Percentiles rank a stretch among this genome's conserved stretches.
Conservation (phyloP, 805 yeast species). For the Lipomyces sp. region DNA sequence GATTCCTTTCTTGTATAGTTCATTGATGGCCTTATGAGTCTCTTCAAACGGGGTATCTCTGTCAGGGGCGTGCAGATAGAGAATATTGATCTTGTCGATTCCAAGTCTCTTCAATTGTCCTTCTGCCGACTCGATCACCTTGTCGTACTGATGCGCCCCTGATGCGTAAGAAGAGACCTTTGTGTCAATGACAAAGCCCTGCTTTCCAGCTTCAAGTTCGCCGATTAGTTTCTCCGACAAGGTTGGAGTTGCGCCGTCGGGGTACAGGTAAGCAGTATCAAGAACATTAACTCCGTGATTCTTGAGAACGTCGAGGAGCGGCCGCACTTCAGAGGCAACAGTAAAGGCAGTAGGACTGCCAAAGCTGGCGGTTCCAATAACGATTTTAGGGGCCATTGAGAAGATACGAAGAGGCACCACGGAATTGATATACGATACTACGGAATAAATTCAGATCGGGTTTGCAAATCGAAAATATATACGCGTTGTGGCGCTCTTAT, state of each 20-base stretch:
- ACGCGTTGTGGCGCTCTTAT: no score
- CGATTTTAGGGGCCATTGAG: no score
- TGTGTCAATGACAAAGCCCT: constrained; percentile 8
- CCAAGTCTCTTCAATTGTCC: constrained; percentile 11
- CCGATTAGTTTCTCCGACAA: constrained; percentile 9
- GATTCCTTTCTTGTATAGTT: constrained; percentile 32
- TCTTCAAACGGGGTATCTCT: constrained; percentile 31
- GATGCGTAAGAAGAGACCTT: constrained; percentile 2
- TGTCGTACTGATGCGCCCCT: constrained; percentile 12
- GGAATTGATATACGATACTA: no score
- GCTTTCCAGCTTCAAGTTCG: background rate
- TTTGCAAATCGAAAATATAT: no score
- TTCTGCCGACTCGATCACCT: constrained; percentile 7
- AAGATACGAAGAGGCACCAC: no score
- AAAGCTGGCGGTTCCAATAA: no score
- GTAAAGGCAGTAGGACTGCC: no score
- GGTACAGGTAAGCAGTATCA: constrained; percentile 12
- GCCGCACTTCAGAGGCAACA: no score
- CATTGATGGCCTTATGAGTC: constrained; percentile 30
- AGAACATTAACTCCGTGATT: background rate
- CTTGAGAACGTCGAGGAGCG: no score
- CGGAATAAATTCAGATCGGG: no score
- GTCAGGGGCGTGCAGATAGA: constrained; percentile 31
- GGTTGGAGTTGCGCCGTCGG: constrained; percentile 5
- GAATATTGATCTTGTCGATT: constrained; percentile 15